Evolutionary conservation across 345 rosid species (phyloP), one percentile per base, ranked within the genome.

Genomic region (Isatis tinctoria): DNA sequence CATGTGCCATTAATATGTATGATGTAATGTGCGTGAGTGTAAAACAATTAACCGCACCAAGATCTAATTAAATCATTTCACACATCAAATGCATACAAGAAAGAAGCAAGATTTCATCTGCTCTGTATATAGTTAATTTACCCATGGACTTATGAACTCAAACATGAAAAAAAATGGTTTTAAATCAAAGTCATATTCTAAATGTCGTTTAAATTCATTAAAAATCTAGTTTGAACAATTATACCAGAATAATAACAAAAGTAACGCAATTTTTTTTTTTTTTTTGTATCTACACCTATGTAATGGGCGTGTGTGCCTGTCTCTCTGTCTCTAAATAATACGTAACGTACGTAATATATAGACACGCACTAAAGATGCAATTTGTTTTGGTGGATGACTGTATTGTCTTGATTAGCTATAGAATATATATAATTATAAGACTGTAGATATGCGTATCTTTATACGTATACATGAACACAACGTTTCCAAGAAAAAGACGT

Each of bases 381-480:
- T 2, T 60, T 68, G 69, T 43, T 27, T 75, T 51, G 41, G 69
- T 59, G 78, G 73, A 58, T 59, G 61, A 66, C 33, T 57, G 5
- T 43, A 22, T 54, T 28, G 13, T 54, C 35, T 71, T 43, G 35
- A 32, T 30, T 28, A 32, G 47, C 22, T 43, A 33, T 59, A 60
- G 5, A 61, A 24, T 52, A 44, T 8, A 24, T 8, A 52, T 59
- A 52, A 27, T n/a, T 49, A 60, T 60, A 59, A 32, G 28, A 33
- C 3, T 36, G 17, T 65, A 65, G 28, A 39, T 14, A 73, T 20
- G 47, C 57, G 74, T 76, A 76, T 26, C 17, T 76, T 61, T 61
- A 33, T 68, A 75, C 74, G 69, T 75, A 60, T 67, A 75, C 69
- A 52, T 51, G 51, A 67, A 67, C 56, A 68, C n/a, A n/a, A n/a